Evolutionary conservation across 345 rosid genomes (phyloP).

Genomic region (Stellera chamaejasme): DNA sequence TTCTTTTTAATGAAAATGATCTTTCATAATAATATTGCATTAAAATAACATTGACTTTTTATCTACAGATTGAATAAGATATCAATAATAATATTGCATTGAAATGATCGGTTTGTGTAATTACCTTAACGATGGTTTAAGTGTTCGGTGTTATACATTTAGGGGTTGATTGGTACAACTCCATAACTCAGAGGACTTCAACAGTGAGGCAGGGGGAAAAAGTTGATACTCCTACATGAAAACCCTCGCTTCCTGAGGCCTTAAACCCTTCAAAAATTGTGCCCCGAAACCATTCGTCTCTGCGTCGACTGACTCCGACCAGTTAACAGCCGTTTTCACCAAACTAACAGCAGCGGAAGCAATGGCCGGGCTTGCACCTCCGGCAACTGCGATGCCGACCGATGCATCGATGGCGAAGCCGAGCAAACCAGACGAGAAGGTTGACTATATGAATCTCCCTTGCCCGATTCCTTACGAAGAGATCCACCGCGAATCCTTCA

Average conservation of each 20-base stretch:
- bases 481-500: constrained; percentile 85
- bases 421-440: constrained; percentile 38
- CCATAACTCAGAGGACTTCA: too few relatives aligned
- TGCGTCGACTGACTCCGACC: not conserved
- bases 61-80: too few relatives aligned
- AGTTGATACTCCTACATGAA: not conserved
- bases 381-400: constrained; percentile 18
- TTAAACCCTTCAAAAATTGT: constrained; percentile 6
- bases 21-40: too few relatives aligned
- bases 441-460: constrained; percentile 68
- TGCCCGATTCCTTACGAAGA: constrained; percentile 93
- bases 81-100: too few relatives aligned
- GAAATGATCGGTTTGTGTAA: too few relatives aligned
- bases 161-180: too few relatives aligned
- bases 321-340: not conserved
- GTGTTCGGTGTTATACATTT: too few relatives aligned
- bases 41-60: too few relatives aligned
- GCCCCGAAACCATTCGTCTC: not conserved
- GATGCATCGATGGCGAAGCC: constrained; percentile 19
- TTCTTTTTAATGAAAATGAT: too few relatives aligned
- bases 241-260: constrained; percentile 1
- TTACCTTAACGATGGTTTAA: too few relatives aligned
- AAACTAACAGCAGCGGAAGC: constrained; percentile 13
- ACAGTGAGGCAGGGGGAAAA: too few relatives aligned
- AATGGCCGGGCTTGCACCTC: constrained; percentile 55